Base-by-base conservation (phyloP, 2,329 filamentous ascomycete species). In the Calonectria fujianensis region DNA sequence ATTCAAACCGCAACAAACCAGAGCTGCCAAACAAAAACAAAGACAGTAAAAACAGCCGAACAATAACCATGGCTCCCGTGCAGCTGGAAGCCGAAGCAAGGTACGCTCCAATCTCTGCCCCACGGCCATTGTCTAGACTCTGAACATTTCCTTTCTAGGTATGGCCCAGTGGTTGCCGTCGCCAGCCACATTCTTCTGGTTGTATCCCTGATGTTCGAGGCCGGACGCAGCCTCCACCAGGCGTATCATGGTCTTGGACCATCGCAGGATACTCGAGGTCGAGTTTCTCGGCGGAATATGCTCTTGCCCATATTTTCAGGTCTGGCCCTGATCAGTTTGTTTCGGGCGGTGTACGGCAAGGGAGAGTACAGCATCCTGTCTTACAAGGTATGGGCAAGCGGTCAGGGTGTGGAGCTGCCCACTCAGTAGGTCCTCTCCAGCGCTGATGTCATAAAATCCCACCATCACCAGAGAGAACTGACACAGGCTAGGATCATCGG, bases 381-480 rank as follows among this genome's bases (percentile, higher is more conserved):
- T 4, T 91, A 91, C 81, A 82, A 85, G 51, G 82, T 86, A 39
- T 91, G 90, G 89, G 88, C 86, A n/a, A 80, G 84, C 63, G 78
- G 85, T 57, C 83, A 83, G 67, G 84, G 82, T 20, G 80, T 87
- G 59, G 81, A 83, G 20, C 77, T 86, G 3, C 87, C 88, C 3
- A 64, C 73, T 35, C 83, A 83, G 75, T 87, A 81, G 63, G 79
- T 71, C 50, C 24, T 61, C 35, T 16, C 37, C 16, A 27, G 29
- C 14, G 45, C 13, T 50, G 51, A 63, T 52, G 20, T 52, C 41
- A 31, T 50, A 20, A 52, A 31, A 52, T 16, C 31, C 37, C 32
- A 51, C 41, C 31, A 51, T 35, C 31, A 8, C 18, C 29, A 10
- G 16, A 20, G 16, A 20, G 31, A 45, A 54, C 54, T 73, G n/a